Conservation (phyloP, 192 early-diverging fungal genomes). For the Coemansia sp. region DNA sequence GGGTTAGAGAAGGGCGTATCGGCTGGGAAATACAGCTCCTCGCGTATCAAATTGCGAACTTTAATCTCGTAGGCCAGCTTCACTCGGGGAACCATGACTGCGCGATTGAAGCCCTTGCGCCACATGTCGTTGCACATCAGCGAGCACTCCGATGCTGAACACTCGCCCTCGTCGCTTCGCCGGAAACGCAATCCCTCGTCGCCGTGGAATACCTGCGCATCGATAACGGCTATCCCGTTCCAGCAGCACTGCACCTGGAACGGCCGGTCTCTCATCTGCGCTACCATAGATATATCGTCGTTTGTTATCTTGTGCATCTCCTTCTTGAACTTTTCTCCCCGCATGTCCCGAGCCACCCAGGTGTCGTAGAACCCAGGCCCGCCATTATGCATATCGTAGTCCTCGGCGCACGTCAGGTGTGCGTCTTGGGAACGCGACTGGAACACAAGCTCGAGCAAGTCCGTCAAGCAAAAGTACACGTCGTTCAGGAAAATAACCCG, state of each 20-base stretch:
- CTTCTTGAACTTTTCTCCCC: constrained; percentile 29
- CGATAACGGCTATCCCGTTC: too few relatives aligned
- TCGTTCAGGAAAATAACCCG: constrained; percentile 53
- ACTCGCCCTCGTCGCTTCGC: constrained; percentile 31
- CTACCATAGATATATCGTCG: constrained; percentile 20
- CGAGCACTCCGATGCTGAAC: too few relatives aligned
- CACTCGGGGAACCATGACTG: too few relatives aligned
- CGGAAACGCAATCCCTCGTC: constrained; percentile 16
- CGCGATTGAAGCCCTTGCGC: too few relatives aligned
- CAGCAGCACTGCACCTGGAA: too few relatives aligned
- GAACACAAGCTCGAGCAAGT: constrained; percentile 52
- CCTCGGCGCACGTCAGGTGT: constrained; percentile 56
- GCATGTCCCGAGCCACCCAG: constrained; percentile 55
- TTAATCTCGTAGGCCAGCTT: constrained; percentile 45
- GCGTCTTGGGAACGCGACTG: constrained; percentile 49
- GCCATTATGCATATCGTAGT: constrained; percentile 36
- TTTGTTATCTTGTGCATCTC: constrained; percentile 32
- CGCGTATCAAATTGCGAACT: constrained; percentile 21
- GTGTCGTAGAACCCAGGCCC: constrained; percentile 47
- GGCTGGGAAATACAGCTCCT: constrained; percentile 19
- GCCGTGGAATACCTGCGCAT: too few relatives aligned
- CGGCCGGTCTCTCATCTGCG: too few relatives aligned
- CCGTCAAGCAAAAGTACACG: constrained; percentile 47
- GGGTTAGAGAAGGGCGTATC: constrained; percentile 14
- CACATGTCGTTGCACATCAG: too few relatives aligned